A percentile compares a stretch with the other conserved stretches of the same genome.
phyloP scores from a whole-genome alignment of 73 alveolate genomes.

The Blepharisma stoltei region DNA sequence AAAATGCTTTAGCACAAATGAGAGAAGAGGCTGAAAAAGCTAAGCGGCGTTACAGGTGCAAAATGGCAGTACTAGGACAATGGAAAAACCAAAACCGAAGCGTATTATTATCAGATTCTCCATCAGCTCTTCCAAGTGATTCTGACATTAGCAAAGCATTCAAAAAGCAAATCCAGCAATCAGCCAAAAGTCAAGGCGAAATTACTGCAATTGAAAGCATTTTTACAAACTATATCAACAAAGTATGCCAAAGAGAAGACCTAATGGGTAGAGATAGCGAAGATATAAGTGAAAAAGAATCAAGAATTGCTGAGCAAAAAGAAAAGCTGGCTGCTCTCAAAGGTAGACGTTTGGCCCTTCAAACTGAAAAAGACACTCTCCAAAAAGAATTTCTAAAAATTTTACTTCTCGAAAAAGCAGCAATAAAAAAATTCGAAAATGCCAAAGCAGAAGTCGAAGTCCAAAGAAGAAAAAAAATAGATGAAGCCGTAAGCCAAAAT shows the following conservation, averaged over 20 bases:
- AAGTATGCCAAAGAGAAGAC: background rate
- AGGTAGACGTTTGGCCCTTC: background rate
- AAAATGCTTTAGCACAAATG: background rate
- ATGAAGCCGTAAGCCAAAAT: background rate
- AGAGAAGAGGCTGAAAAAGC: conserved; percentile 28
- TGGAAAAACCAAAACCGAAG: conserved; percentile 8
- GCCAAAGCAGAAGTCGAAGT: conserved; percentile 14
- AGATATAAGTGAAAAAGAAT: background rate
- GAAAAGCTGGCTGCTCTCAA: background rate
- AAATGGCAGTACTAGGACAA: background rate
- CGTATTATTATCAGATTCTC: background rate
- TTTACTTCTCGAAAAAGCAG: conserved; percentile 10
- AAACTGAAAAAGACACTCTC: conserved; percentile 10
- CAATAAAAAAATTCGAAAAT: conserved; percentile 20
- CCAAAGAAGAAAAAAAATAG: conserved; percentile 7
- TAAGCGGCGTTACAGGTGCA: background rate
- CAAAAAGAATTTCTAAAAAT: conserved; percentile 14
- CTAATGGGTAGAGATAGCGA: background rate
- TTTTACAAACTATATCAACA: background rate
- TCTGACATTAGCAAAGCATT: background rate
- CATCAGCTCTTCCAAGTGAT: background rate
- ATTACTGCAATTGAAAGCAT: background rate
- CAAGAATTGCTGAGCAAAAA: background rate
- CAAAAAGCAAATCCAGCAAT: background rate
- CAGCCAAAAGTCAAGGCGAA: background rate